Evolutionary conservation across 73 alveolate genomes (phyloP).

Genomic region (Breviolum minutum): DNA sequence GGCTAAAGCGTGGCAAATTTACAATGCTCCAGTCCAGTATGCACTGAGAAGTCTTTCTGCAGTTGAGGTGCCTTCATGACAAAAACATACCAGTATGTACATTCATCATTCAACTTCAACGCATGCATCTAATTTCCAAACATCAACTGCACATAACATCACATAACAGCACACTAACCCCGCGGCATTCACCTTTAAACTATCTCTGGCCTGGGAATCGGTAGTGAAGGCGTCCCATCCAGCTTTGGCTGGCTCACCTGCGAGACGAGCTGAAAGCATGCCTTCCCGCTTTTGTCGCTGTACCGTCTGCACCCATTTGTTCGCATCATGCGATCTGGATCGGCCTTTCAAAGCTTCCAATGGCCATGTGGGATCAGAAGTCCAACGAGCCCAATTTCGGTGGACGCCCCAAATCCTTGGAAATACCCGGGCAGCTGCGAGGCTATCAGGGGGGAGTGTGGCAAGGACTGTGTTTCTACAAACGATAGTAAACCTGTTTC

Average conservation of each 20-base stretch:
- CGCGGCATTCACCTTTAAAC: not conserved
- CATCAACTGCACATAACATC: not conserved
- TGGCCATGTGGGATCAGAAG: conserved; percentile 87
- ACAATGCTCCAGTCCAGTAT: no score
- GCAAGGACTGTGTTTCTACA: no score
- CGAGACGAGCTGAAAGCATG: not conserved
- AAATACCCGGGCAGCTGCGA: not conserved
- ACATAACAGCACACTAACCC: not conserved
- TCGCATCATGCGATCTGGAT: not conserved
- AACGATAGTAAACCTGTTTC: not conserved
- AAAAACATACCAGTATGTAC: not conserved
- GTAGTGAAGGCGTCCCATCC: conserved; percentile 88
- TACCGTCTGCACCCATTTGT: not conserved
- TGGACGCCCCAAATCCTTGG: conserved; percentile 85
- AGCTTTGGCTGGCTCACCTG: conserved; percentile 90
- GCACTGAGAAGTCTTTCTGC: no score
- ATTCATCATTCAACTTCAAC: not conserved
- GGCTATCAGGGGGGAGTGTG: no score
- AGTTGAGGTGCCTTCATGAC: not conserved
- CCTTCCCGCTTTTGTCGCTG: not conserved
- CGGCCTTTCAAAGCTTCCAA: conserved; percentile 80
- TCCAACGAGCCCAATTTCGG: conserved; percentile 92
- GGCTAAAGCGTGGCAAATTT: no score
- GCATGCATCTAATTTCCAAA: not conserved
- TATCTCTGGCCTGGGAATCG: conserved; percentile 44